A percentile compares a stretch with the other conserved stretches of the same genome.
These are phyloP conservation scores for Podosphaera aphanis DNA, from an alignment of 2,329 filamentous ascomycete genomes.

Conservation along the genomic window DNA sequence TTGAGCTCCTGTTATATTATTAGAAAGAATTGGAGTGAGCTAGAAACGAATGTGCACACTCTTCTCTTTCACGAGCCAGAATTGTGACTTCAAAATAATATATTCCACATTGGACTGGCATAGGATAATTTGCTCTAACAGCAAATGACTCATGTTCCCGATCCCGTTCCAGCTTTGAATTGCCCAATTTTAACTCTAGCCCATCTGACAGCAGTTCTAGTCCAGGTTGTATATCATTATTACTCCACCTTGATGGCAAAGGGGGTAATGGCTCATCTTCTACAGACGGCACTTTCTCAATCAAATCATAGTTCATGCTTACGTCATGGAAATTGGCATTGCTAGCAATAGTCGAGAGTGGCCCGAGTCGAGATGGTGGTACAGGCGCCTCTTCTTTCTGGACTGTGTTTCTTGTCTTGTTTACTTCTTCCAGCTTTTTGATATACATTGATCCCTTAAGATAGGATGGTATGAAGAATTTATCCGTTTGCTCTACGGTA, in stretches of 20 bases:
- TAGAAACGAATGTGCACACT: conserved; percentile 21
- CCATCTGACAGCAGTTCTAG: conserved; percentile 57
- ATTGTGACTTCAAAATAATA: conserved; percentile 75
- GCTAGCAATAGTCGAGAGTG: conserved; percentile 31
- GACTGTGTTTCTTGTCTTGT: conserved; percentile 33
- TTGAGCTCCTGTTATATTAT: conserved; percentile 25
- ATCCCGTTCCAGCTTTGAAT: conserved; percentile 23
- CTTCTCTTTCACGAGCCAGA: conserved; percentile 41
- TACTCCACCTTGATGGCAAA: conserved; percentile 65
- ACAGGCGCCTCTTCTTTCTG: conserved; percentile 21
- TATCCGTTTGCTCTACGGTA: conserved; percentile 12
- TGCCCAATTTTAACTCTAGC: conserved; percentile 40
- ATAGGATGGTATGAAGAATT: conserved; percentile 70
- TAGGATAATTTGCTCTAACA: conserved; percentile 61
- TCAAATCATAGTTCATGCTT: conserved; percentile 59
- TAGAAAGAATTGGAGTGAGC: conserved; percentile 2
- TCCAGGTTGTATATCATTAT: conserved; percentile 45
- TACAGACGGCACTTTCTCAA: conserved; percentile 44
- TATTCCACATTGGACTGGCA: conserved; percentile 74
- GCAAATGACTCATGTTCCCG: conserved; percentile 55
- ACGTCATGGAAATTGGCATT: conserved; percentile 28
- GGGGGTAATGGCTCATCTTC: conserved; percentile 42
- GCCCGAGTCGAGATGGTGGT: conserved; percentile 22
- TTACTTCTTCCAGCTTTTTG: conserved; percentile 46
- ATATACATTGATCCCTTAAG: conserved; percentile 57